Conservation (phyloP, 139 green algal species). For the Pedinophyceae sp. region DNA sequence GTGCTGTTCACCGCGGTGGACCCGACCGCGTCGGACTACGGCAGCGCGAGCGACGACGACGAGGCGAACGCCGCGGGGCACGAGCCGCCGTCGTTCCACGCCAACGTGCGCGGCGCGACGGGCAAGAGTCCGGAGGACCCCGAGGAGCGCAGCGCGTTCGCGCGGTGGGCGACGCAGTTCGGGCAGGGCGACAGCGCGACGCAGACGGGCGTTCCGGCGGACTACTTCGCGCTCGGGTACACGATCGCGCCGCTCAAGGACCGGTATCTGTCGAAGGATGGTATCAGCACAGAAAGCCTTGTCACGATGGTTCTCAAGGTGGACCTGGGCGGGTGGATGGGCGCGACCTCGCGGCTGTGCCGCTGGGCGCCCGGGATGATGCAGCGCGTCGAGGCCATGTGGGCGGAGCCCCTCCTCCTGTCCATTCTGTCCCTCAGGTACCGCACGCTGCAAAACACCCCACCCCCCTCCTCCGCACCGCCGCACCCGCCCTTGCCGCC, state of each 20-base stretch:
- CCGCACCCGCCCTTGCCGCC: too few relatives aligned
- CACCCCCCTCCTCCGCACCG: too few relatives aligned
- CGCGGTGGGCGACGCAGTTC: neutral
- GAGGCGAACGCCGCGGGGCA: slow-evolving; percentile 1
- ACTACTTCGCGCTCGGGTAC: slow-evolving; percentile 21
- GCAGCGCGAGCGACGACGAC: neutral
- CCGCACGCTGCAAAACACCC: too few relatives aligned
- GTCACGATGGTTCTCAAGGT: slow-evolving; percentile 35
- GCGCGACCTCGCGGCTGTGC: slow-evolving; percentile 1
- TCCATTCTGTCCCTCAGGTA: too few relatives aligned
- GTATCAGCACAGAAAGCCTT: slow-evolving; percentile 17
- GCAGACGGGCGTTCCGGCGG: slow-evolving; percentile 1
- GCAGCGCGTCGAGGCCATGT: too few relatives aligned
- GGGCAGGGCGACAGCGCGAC: neutral
- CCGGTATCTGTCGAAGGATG: slow-evolving; percentile 10
- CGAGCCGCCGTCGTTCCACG: slow-evolving; percentile 16
- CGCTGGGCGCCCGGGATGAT: too few relatives aligned
- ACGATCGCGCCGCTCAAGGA: slow-evolving; percentile 31
- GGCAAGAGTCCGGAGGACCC: neutral
- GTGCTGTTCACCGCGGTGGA: slow-evolving; percentile 24
- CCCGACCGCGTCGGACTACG: neutral
- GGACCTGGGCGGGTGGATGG: slow-evolving; percentile 25
- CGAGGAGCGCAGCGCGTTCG: neutral
- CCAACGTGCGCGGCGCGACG: slow-evolving; percentile 7
- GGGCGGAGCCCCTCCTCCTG: too few relatives aligned